Base-by-base conservation (phyloP, 208 protist species). In the Trypanosoma avium region DNA sequence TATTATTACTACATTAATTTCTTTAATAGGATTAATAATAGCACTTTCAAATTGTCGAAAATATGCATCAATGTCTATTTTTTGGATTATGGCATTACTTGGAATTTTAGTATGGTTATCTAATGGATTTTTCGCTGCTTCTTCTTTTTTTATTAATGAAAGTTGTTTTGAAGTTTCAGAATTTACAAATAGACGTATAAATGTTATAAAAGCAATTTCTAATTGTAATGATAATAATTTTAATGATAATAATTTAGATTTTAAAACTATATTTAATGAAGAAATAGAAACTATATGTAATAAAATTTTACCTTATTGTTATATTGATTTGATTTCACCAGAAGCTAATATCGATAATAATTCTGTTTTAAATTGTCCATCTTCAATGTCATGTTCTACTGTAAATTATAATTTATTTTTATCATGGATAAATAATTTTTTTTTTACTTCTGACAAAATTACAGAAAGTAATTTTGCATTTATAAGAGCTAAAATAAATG, bases 81-180 rank as follows among this genome's bases (percentile, higher is more conserved):
- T 86, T 17, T 43, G 56, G 24, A 43, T 81, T 33, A 77, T 78
- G 53, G 46, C 56, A 40, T 12, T 75, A 3, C n/a, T 83, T 52
- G 64, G 42, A 19, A 62, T 73, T n/a, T 2, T 72, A 5, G 36
- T 61, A n/a, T 86, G 70, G 73, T 35, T 26, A 30, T 22, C 36
- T 24, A 60, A 73, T 49, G 81, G 70, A 4, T 6, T 61, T 26
- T 38, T 62, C 7, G 36, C 69, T 17, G 27, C 68, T 7, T 49
- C 27, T 8, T 47, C 63, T 24, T 62, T 74, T 27, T 27, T 73
- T 3, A 21, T 83, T 4, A 33, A 46, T 5, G 59, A 86, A 21
- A 55, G 47, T 49, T 86, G 81, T 55, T 45, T 57, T 30, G 76
- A 86, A 45, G 66, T 86, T 17, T 27, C 61, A 9, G 69, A 61